These are phyloP conservation scores for Gymnopilus dilepis DNA, from an alignment of 768 basidiomycete genomes.

Conservation along the genomic window DNA sequence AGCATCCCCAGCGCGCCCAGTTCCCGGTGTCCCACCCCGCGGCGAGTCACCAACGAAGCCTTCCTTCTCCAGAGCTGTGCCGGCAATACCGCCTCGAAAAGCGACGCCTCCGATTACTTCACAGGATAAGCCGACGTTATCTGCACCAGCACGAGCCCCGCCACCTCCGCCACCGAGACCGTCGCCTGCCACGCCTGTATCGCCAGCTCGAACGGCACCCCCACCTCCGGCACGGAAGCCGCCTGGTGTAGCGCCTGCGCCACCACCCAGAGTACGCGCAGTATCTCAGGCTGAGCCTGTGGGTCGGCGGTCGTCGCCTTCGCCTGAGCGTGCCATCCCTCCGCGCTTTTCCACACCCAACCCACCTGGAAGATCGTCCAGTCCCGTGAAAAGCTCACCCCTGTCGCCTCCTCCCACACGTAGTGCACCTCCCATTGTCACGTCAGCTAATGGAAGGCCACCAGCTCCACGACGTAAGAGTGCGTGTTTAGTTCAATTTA, in stretches of 20 bases:
- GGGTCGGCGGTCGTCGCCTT: conserved; percentile 16
- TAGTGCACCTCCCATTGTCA: conserved; percentile 18
- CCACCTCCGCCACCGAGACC: conserved; percentile 33
- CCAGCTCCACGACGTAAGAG: conserved; percentile 53
- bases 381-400: conserved; percentile 22
- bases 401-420: conserved; percentile 30
- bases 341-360: conserved; percentile 22
- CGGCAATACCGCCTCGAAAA: conserved; percentile 41
- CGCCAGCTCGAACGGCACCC: conserved; percentile 39
- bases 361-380: conserved; percentile 22
- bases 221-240: conserved; percentile 47
- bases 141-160: conserved; percentile 31
- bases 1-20: conserved; percentile 42
- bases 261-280: conserved; percentile 35
- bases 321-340: conserved; percentile 23
- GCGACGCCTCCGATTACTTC: conserved; percentile 30
- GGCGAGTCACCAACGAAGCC: conserved; percentile 39
- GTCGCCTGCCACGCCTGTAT: conserved; percentile 22
- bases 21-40: conserved; percentile 48
- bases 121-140: conserved; percentile 30
- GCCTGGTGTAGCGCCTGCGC: conserved; percentile 33
- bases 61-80: conserved; percentile 33
- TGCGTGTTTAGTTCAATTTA: conserved; percentile 37
- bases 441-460: conserved; percentile 34
- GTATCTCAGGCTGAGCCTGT: conserved; percentile 28